These are phyloP conservation scores for Heliamphora exappendiculata DNA, from an alignment of 148 eudicot genomes.

Conservation along the genomic window DNA sequence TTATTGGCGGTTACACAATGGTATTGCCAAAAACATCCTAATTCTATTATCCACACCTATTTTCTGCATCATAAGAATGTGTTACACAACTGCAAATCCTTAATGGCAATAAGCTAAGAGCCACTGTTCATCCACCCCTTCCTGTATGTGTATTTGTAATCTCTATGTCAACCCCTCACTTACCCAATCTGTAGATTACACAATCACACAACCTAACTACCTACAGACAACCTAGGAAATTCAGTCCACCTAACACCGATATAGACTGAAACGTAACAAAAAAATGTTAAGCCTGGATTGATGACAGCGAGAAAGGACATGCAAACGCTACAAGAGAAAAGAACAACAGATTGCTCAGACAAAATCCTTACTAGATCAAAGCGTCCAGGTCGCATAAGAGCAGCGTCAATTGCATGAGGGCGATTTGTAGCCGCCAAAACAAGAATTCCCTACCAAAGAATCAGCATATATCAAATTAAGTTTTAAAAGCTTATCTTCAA, in stretches of 20 bases:
- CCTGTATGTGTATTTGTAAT: no score
- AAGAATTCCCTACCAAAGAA: conserved; percentile 67
- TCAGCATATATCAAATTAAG: neutral
- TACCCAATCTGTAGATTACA: no score
- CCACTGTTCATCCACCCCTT: no score
- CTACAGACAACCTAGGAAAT: neutral
- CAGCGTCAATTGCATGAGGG: conserved; percentile 84
- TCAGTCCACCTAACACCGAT: no score
- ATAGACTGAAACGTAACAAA: neutral
- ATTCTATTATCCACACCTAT: no score
- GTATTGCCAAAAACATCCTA: no score
- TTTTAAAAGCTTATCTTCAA: neutral
- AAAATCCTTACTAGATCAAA: conserved; percentile 68
- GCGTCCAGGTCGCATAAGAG: conserved; percentile 98
- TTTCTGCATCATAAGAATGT: no score
- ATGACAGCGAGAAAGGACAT: neutral
- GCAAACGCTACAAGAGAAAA: neutral
- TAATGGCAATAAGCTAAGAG: no score
- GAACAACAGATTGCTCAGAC: neutral
- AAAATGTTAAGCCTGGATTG: neutral
- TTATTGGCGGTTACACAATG: neutral
- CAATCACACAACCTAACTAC: no score
- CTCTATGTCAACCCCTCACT: no score
- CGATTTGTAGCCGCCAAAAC: conserved; percentile 98
- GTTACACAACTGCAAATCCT: no score